Evolutionary conservation across 2,329 filamentous ascomycete species (phyloP), one percentile per base, ranked within the genome.

Genomic region (Clarireedia paspali): DNA sequence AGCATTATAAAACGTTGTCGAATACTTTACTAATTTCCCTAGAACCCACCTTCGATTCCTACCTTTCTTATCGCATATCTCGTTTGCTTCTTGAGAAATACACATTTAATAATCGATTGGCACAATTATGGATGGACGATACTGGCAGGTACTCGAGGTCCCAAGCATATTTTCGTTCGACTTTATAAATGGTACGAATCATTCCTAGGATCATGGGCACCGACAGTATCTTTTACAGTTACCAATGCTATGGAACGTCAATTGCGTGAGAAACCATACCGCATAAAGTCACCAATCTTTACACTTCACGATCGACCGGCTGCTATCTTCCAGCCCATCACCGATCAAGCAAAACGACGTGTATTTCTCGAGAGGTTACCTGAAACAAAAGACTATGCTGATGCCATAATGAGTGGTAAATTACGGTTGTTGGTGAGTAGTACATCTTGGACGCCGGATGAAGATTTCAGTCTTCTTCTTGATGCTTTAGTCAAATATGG

Each of bases 81-180:
- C 3, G 77, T 89, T 48, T 89, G 88, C 65, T 81, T 84, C 63
- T 70, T 95, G 50, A 85, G 94, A 50, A 86, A 89, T 63, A 95
- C 89, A 40, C 82, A 82, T 56, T 79, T 99, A 4, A 78, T 97
- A 59, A 88, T 97, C 55, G 94, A 99, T 75, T 99, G 94, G 94
- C 94, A 99, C 75, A 99, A 99, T 72, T 97, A 96, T 71, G 94
- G 92, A 63, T 96, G 92, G 78, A 92, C 90, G 7, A 95, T 99
- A 64, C 82, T 99, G 3, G 88, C 80, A 5, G 77, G 80, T 48
- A 82, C 79, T 49, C 73, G 76, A 24, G 77, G 81, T 42, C 61
- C 73, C 2, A 71, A 68, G 5, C 89, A 95, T 67, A 87, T 86
- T 0, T 79, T 96, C n/a, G 90, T 96, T 7, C 77, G 73, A 27